Base-by-base conservation (phyloP, 305 asterid genomes). In the Fraxinus platypoda region DNA sequence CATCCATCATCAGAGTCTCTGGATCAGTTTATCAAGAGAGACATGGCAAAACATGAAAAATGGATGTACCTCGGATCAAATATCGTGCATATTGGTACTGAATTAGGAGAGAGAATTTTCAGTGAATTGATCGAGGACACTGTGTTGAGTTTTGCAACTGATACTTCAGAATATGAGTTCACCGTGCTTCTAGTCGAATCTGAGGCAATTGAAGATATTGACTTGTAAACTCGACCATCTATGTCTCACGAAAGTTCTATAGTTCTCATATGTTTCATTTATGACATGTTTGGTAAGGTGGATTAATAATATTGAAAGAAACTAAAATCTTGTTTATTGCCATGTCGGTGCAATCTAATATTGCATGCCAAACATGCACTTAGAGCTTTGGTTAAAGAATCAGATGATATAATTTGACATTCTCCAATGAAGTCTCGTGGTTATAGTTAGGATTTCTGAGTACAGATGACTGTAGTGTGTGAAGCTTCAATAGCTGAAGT, bases 11-110 rank as follows among this genome's bases (percentile, higher is more conserved):
- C 86, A 59, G 89, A 83, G 76, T 91, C 96, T 74, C 87, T 92
- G 37, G 98, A 97, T 31, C 93, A 90, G 84, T 95, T 93, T 79
- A 88, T 92, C 82, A 87, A 71, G 74, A 84, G 84, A 46, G 97
- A 95, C 89, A 84, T 93, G 92, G 91, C 80, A 70, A 91, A 78
- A 76, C 84, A 93, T 8, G 83, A 77, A 85, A 87, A 81, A 37
- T 94, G 98, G 99, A 88, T 91, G 98, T 83, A 89, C 35, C 83
- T 93, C 43, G 86, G 75, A 41, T 79, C 82, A 17, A 92, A 91
- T 25, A 80, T 86, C 17, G 91, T 91, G 84, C 81, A 83, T 71
- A 79, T 92, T 62, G 93, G 94, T 80, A 79, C 75, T 76, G 97
- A 91, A 77, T 84, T 92, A 86, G 98, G 81, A 77, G 94, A 90